Evolutionary conservation across 768 basidiomycete genomes (phyloP).

Genomic region (Lenzites betulinus): DNA sequence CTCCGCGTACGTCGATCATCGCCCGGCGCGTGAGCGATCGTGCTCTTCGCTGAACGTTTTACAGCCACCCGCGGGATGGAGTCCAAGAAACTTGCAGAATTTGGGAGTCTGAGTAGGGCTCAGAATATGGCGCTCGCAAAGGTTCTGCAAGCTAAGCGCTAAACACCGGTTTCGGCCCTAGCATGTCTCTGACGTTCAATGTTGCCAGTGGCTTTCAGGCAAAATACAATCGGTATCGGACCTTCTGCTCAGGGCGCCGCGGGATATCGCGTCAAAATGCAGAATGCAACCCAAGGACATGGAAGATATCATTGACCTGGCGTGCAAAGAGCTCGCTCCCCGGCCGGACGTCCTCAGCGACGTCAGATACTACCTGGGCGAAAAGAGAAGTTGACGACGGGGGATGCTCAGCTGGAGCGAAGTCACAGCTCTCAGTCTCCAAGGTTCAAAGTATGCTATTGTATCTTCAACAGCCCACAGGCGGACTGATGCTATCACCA

Average conservation of each 20-base stretch:
- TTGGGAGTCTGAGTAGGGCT: conserved; percentile 30
- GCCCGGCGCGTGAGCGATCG: no score
- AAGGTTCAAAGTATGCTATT: no score
- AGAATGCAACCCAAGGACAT: conserved; percentile 52
- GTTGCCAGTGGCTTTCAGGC: not conserved
- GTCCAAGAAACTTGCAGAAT: conserved; percentile 12
- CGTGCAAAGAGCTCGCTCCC: conserved; percentile 47
- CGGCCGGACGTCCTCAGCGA: conserved; percentile 45
- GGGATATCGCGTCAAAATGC: conserved; percentile 60
- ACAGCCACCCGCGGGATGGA: conserved; percentile 18
- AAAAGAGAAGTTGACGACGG: conserved; percentile 73
- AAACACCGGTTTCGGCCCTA: no score
- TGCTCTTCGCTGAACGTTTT: conserved; percentile 1
- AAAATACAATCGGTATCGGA: conserved; percentile 36
- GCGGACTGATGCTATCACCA: no score
- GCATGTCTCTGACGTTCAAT: no score
- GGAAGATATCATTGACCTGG: conserved; percentile 48
- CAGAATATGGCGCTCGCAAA: conserved; percentile 41
- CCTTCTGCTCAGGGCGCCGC: conserved; percentile 48
- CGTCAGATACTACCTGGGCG: conserved; percentile 37
- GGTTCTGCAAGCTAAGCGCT: conserved; percentile 33
- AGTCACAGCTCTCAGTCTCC: no score
- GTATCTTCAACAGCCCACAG: no score
- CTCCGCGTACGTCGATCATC: conserved; percentile 2
- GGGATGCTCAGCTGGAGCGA: conserved; percentile 75